Evolutionary conservation across 257 asterid genomes (phyloP), one percentile per base, ranked within the genome.

Genomic region (Craterostigma plantagineum): DNA sequence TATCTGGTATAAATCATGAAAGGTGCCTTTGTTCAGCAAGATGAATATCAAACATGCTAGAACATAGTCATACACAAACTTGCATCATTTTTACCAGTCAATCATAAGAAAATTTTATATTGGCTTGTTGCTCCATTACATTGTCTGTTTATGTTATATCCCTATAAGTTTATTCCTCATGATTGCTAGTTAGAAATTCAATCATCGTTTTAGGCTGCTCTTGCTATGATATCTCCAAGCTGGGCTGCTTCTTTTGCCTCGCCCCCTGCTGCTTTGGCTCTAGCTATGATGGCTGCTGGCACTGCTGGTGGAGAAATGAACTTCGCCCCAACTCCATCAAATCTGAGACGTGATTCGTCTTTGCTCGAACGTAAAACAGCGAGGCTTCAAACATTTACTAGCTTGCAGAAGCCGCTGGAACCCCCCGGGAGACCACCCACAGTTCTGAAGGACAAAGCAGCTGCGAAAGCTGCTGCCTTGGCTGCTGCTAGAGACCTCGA

Each of bases 221-320:
- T 87, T 54, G 90, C 93, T 56, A 79, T 87, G 98, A 66, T 75
- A 54, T 76, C 98, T 53, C 83, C 98, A 44, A 75, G 91, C 68
- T 87, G 98, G 98, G 98, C 98, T 54, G 93, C 95, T 60, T 70
- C 98, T 45, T 87, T 87, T 68, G 98, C 98, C 42, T 82, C 98
- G 54, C 98, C 98, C 38, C 95, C 98, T 46, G 95, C 95, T 65
- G 91, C 98, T 40, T 69, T 87, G 95, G 92, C 92, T 14, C 72
- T 87, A 62, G 91, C 95, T 30, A 87, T 87, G 95, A 73, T 87
- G 52, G 98, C 95, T 61, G 98, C 98, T 38, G 98, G 98, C 59
- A 91, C 95, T 61, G 92, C 71, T 68, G 98, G 98, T 49, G 92
- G 83, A 55, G 98, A 87, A 70, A 59, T 70, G 17, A 34, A 67